Percentiles rank a stretch among this genome's conserved stretches.
These are phyloP conservation scores for Polytrichum commune DNA, from an alignment of 225 moss, liverwort and hornwort species.

Conservation along the genomic window DNA sequence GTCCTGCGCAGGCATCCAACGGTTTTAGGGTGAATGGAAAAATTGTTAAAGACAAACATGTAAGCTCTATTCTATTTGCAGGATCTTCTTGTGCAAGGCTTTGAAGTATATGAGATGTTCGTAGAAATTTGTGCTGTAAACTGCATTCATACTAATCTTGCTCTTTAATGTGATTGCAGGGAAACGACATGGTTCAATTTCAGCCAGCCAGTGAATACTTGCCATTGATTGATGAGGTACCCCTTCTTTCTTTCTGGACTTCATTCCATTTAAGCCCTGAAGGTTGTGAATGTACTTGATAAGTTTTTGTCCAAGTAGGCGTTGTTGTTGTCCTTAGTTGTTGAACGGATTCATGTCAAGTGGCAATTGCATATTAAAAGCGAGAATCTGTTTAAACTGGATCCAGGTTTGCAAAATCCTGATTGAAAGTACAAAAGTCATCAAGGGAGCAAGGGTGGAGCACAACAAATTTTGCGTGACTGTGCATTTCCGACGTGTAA, in stretches of 20 bases:
- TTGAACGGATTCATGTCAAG: too few relatives aligned
- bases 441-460: conserved; percentile 83
- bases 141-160: not conserved
- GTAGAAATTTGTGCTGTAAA: not conserved
- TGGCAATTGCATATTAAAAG: too few relatives aligned
- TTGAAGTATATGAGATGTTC: not conserved
- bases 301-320: too few relatives aligned
- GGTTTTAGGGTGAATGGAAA: conserved; percentile 78
- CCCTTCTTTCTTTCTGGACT: not conserved
- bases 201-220: conserved; percentile 80
- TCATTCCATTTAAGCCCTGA: too few relatives aligned
- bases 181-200: conserved; percentile 83
- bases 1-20: conserved; percentile 77
- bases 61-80: conserved; percentile 6
- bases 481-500: conserved; percentile 91
- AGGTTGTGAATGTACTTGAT: too few relatives aligned
- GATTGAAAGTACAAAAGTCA: conserved; percentile 51
- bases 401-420: conserved; percentile 63
- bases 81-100: not conserved
- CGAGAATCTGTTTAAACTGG: not conserved
- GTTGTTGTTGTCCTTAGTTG: too few relatives aligned
- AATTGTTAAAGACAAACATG: conserved; percentile 70
- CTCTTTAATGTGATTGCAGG: conserved; percentile 37
- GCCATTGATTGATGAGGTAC: conserved; percentile 80
- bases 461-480: conserved; percentile 89